Evolutionary conservation across 371 early-diverging fungal genomes (phyloP).

Genomic region (Mucor indicus): DNA sequence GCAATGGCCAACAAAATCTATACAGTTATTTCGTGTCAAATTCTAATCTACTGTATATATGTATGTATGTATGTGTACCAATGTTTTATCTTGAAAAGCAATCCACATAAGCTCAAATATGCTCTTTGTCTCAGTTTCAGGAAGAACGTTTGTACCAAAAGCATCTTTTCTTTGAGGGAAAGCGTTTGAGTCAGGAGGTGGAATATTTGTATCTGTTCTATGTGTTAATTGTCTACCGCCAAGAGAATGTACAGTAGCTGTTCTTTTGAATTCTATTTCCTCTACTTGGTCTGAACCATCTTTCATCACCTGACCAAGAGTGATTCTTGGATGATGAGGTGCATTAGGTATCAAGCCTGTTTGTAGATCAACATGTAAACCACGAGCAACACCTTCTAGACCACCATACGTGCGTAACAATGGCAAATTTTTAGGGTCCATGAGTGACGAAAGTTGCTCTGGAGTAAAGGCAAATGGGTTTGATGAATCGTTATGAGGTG

Average conservation of each 20-base stretch:
- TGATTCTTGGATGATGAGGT: constrained; percentile 15
- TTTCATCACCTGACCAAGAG: constrained; percentile 21
- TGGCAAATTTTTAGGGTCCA: constrained; percentile 58
- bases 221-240: constrained; percentile 21
- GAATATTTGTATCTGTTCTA: constrained; percentile 11
- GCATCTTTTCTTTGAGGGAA: constrained; percentile 35
- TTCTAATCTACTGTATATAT: background rate
- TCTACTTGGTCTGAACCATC: constrained; percentile 17
- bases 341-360: constrained; percentile 41
- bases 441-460: constrained; percentile 43
- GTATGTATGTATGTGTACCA: constrained; percentile 33
- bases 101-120: constrained; percentile 70
- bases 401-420: constrained; percentile 49
- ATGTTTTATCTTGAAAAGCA: constrained; percentile 76
- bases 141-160: constrained; percentile 63
- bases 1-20: constrained; percentile 76
- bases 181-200: constrained; percentile 15
- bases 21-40: too few relatives aligned
- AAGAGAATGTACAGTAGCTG: constrained; percentile 20
- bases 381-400: constrained; percentile 48
- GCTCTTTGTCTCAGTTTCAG: constrained; percentile 55
- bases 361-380: constrained; percentile 48
- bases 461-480: constrained; percentile 57
- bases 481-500: constrained; percentile 36
- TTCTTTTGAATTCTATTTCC: constrained; percentile 20